These are phyloP conservation scores for Fonsecaea pedrosoi DNA, from an alignment of 2,329 filamentous ascomycete genomes.

Conservation along the genomic window DNA sequence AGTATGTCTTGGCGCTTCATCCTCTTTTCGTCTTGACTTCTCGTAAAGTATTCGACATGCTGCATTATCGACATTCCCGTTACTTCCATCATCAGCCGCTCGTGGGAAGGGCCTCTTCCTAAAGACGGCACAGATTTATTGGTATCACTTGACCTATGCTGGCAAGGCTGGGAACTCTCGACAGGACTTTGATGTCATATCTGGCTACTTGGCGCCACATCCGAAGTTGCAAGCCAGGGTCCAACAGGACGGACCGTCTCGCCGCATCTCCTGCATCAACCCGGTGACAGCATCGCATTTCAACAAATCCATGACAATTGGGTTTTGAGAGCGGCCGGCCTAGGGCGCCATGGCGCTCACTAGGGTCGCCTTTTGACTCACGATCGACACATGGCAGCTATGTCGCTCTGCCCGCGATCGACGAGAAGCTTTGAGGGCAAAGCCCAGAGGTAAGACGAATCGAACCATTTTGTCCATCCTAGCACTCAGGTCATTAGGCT, in stretches of 20 bases:
- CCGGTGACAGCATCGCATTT: not conserved
- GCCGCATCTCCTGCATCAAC: not conserved
- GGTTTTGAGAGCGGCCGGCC: not conserved
- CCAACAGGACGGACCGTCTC: not conserved
- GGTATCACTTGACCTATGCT: not conserved
- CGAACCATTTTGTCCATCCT: not conserved
- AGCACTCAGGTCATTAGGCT: not conserved
- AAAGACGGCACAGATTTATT: not conserved
- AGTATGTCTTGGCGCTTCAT: not conserved
- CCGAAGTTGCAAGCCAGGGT: not conserved
- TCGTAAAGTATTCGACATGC: not conserved
- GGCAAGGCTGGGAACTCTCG: not conserved
- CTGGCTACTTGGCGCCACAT: not conserved
- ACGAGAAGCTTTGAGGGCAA: conserved; percentile 1
- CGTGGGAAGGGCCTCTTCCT: not conserved
- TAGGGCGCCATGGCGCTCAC: not conserved
- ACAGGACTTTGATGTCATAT: not conserved
- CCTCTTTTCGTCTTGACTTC: not conserved
- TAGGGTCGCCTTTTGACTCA: not conserved
- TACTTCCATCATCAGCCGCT: not conserved
- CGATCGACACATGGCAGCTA: not conserved
- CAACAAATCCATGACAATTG: not conserved
- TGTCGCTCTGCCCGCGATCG: not conserved
- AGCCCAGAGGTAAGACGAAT: not conserved
- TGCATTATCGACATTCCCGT: not conserved